Conservation (phyloP, 2,329 filamentous ascomycete species). For the Talaromyces amestolkiae region DNA sequence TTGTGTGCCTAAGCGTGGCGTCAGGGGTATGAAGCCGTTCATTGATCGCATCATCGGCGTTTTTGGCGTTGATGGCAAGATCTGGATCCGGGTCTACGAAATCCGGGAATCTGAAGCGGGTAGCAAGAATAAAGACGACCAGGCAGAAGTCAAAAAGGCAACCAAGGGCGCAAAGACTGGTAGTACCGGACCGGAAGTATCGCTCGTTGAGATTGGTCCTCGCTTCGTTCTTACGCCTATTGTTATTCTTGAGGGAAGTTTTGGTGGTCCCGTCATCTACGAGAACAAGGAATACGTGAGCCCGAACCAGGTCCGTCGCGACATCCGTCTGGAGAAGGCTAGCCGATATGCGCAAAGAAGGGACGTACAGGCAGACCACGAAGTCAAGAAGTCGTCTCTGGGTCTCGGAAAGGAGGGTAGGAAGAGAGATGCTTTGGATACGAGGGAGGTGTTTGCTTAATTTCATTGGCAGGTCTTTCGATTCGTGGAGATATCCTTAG, state of each 20-base stretch:
- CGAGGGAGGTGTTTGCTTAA: conserved; percentile 65
- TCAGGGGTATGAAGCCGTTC: conserved; percentile 90
- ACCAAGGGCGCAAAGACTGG: conserved; percentile 45
- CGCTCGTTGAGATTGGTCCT: conserved; percentile 87
- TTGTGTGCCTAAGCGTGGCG: conserved; percentile 77
- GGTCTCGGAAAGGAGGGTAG: conserved; percentile 58
- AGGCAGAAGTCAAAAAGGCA: conserved; percentile 37
- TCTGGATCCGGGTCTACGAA: conserved; percentile 95
- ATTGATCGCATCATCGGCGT: conserved; percentile 94
- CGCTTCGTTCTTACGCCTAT: conserved; percentile 92
- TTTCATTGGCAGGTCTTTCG: conserved; percentile 18
- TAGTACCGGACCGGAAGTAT: conserved; percentile 66
- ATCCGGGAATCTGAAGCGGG: conserved; percentile 74
- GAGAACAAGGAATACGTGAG: conserved; percentile 97
- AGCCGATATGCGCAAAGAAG: conserved; percentile 72
- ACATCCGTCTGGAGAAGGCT: conserved; percentile 61
- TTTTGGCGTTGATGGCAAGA: conserved; percentile 84
- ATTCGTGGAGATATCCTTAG: conserved; percentile 28
- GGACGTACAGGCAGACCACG: conserved; percentile 69
- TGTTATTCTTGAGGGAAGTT: conserved; percentile 89
- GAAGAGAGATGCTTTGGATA: conserved; percentile 61
- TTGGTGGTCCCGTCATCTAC: conserved; percentile 94
- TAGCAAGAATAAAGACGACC: conserved; percentile 46
- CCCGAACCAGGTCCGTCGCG: conserved; percentile 83
- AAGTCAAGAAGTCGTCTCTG: conserved; percentile 71